These are phyloP conservation scores for Aciculosporium take DNA, from an alignment of 2,329 filamentous ascomycete genomes.

Conservation along the genomic window DNA sequence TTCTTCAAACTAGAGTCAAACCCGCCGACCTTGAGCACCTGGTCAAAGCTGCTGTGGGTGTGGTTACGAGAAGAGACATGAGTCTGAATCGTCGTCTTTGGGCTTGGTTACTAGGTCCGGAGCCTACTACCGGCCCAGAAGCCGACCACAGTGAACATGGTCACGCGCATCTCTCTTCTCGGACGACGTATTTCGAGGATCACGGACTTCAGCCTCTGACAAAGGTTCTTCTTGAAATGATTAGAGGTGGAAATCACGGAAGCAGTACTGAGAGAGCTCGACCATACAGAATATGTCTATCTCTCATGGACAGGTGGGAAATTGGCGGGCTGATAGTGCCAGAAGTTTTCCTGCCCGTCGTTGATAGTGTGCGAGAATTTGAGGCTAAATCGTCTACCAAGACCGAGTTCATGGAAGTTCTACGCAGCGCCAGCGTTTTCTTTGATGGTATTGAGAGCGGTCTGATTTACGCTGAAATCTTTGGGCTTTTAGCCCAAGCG, in stretches of 20 bases:
- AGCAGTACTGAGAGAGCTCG: constrained; percentile 51
- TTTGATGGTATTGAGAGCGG: constrained; percentile 95
- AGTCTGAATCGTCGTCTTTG: constrained; percentile 89
- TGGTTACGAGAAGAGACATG: constrained; percentile 88
- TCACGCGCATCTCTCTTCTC: constrained; percentile 35
- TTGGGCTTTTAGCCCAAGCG: constrained; percentile 51
- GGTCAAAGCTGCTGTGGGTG: constrained; percentile 67
- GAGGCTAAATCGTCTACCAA: constrained; percentile 50
- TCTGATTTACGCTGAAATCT: constrained; percentile 76
- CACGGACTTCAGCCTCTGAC: constrained; percentile 64
- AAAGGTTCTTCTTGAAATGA: constrained; percentile 62
- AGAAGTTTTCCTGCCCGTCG: constrained; percentile 72
- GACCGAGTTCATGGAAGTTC: constrained; percentile 66
- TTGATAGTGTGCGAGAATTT: constrained; percentile 67
- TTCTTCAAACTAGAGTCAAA: constrained; percentile 64
- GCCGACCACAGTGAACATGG: constrained; percentile 31
- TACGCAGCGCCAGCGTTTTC: constrained; percentile 87
- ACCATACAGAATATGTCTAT: constrained; percentile 83
- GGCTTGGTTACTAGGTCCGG: constrained; percentile 88
- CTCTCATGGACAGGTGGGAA: constrained; percentile 96
- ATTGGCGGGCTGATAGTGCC: constrained; percentile 83
- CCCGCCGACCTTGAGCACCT: constrained; percentile 66
- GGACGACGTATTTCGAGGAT: constrained; percentile 69
- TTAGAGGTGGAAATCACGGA: constrained; percentile 30
- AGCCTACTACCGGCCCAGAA: constrained; percentile 34